Evolutionary conservation across 2,329 filamentous ascomycete species (phyloP).

Genomic region (Zymoseptoria passerinii): DNA sequence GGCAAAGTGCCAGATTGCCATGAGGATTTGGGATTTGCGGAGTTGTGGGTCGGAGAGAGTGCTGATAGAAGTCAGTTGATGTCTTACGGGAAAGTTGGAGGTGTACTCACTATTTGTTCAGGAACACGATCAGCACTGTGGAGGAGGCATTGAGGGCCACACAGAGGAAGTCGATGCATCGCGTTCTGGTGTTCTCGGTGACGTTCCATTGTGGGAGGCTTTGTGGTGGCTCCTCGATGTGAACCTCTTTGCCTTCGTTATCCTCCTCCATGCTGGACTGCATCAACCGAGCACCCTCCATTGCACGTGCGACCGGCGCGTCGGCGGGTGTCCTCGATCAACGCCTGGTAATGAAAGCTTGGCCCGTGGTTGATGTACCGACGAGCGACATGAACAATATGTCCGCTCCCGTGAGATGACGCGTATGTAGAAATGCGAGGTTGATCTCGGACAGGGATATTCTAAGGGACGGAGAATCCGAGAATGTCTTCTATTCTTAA

Average conservation of each 20-base stretch:
- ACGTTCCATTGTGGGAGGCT: neutral
- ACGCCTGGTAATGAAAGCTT: neutral
- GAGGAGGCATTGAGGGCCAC: constrained; percentile 4
- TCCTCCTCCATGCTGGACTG: neutral
- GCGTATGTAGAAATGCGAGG: neutral
- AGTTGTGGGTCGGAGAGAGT: constrained; percentile 6
- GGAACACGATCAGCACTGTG: constrained; percentile 4
- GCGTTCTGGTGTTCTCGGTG: neutral
- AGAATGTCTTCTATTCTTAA: neutral
- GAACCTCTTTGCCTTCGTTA: neutral
- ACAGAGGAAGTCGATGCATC: constrained; percentile 3
- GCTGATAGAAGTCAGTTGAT: neutral
- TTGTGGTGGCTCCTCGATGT: neutral
- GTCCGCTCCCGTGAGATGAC: neutral
- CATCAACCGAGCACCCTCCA: neutral
- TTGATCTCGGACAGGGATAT: neutral
- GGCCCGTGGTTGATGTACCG: neutral
- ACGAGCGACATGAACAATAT: neutral
- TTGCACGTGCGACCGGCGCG: neutral
- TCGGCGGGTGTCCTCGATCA: neutral
- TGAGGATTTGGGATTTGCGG: constrained; percentile 5
- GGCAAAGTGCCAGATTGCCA: constrained; percentile 6
- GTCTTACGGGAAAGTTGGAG: neutral
- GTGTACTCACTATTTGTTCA: constrained; percentile 3
- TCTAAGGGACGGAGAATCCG: neutral